Evolutionary conservation across 2,329 filamentous ascomycete genomes (phyloP).

Genomic region (Tolypocladium ophioglossoides): DNA sequence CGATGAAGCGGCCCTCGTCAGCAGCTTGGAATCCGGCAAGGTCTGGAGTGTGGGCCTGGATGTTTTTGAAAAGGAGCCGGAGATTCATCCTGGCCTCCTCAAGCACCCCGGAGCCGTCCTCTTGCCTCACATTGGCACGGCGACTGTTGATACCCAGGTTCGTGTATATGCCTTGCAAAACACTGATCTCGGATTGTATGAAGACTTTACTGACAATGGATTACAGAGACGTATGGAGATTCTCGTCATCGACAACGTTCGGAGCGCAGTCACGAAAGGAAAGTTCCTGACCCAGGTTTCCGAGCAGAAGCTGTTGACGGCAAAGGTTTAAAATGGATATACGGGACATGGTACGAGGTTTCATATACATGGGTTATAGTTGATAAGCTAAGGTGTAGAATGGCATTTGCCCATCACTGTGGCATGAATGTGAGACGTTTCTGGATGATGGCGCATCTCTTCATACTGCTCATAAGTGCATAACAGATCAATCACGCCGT

Average conservation of each 20-base stretch:
- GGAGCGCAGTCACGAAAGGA: slow-evolving; percentile 17
- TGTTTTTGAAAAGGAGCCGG: slow-evolving; percentile 48
- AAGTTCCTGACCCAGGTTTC: slow-evolving; percentile 8
- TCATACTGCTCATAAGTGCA: not conserved
- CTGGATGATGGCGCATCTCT: not conserved
- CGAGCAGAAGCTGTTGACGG: slow-evolving; percentile 2
- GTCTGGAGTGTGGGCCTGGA: slow-evolving; percentile 44
- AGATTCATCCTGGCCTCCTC: slow-evolving; percentile 49
- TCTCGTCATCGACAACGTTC: slow-evolving; percentile 18
- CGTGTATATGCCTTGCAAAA: not conserved
- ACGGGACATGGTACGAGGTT: not conserved
- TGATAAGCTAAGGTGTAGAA: not conserved
- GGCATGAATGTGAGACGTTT: not conserved
- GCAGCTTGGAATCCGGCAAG: slow-evolving; percentile 40
- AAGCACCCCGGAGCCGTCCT: slow-evolving; percentile 49
- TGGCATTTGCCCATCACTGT: not conserved
- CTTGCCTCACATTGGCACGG: slow-evolving; percentile 59
- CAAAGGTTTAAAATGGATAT: not conserved
- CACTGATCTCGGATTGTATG: not conserved
- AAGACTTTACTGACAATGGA: not conserved
- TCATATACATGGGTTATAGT: not conserved
- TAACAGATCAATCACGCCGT: no score
- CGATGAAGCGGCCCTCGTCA: slow-evolving; percentile 43
- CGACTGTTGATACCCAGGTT: slow-evolving; percentile 39
- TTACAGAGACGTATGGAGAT: slow-evolving; percentile 14